These are phyloP conservation scores for Tribonema minus DNA, from an alignment of 108 stramenopile genomes.

Conservation along the genomic window DNA sequence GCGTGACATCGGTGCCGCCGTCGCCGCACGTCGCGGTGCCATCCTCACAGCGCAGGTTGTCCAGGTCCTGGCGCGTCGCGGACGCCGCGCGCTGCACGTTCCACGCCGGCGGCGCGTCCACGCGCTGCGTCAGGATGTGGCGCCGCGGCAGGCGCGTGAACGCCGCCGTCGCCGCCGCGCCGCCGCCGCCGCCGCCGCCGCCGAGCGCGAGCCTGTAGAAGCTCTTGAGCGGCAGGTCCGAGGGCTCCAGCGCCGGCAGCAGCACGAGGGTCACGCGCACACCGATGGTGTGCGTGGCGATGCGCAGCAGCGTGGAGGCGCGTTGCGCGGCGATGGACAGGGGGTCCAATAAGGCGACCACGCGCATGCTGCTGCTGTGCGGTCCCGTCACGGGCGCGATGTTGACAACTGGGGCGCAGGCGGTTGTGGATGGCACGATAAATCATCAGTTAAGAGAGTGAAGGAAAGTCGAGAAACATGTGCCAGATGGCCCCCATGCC, in stretches of 20 bases:
- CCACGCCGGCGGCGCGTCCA: conserved; percentile 94
- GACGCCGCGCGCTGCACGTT: conserved; percentile 74
- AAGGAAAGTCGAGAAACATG: too few species aligned
- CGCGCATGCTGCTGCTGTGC: too few species aligned
- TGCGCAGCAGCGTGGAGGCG: conserved; percentile 15
- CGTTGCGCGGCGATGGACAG: conserved; percentile 29
- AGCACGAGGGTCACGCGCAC: conserved; percentile 67
- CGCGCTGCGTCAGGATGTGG: conserved; percentile 82
- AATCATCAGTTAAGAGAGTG: too few species aligned
- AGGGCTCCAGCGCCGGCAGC: conserved; percentile 75
- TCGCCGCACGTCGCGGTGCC: conserved; percentile 34
- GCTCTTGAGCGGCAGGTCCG: conserved; percentile 73
- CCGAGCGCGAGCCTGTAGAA: conserved; percentile 90
- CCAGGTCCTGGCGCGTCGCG: conserved; percentile 70
- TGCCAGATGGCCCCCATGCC: too few species aligned
- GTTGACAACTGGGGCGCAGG: too few species aligned
- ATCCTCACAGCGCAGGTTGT: conserved; percentile 80
- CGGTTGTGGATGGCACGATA: too few species aligned
- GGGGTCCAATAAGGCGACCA: conserved; percentile 19
- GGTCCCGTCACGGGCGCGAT: too few species aligned
- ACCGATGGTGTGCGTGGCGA: conserved; percentile 11
- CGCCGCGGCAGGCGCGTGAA: conserved; percentile 77
- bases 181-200: conserved; percentile 33
- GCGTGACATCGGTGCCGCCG: conserved; percentile 50
- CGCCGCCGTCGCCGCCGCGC: conserved; percentile 58